These are phyloP conservation scores for Porcisia deanei DNA, from an alignment of 208 protist genomes.

Conservation along the genomic window DNA sequence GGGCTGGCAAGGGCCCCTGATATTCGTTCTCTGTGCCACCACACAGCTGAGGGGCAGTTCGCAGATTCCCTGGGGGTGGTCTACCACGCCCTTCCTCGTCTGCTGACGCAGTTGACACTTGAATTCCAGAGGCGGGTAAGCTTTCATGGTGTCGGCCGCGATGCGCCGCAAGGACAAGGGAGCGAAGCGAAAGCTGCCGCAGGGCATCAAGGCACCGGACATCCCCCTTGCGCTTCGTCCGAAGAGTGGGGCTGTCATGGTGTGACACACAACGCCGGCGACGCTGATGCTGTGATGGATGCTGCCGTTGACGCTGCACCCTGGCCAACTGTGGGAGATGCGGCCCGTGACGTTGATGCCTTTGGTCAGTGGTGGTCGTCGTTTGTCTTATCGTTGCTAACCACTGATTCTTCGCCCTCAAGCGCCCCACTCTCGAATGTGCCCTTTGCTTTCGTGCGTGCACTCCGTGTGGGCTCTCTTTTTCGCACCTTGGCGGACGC, in stretches of 20 bases:
- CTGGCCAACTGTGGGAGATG: not conserved
- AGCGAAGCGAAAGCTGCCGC: not conserved
- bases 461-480: slow-evolving; percentile 3
- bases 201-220: too few relatives aligned
- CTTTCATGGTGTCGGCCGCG: not conserved
- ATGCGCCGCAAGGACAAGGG: not conserved
- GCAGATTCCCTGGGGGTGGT: not conserved
- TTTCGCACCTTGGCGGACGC: not conserved
- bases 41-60: not conserved
- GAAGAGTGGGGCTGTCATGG: not conserved
- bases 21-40: not conserved
- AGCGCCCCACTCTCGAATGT: not conserved
- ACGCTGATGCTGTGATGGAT: not conserved
- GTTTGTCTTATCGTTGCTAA: not conserved
- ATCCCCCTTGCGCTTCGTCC: not conserved
- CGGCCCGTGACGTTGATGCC: not conserved
- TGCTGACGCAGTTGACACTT: slow-evolving; percentile 6
- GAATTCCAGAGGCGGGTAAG: not conserved
- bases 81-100: slow-evolving; percentile 8
- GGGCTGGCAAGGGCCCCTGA: not conserved
- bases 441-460: not conserved
- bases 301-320: not conserved
- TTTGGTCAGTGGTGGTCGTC: slow-evolving; percentile 3
- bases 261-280: not conserved
- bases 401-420: not conserved